phyloP scores from a whole-genome alignment of 1,139 yeast genomes.

The Blastobotrys buckinghamii region DNA sequence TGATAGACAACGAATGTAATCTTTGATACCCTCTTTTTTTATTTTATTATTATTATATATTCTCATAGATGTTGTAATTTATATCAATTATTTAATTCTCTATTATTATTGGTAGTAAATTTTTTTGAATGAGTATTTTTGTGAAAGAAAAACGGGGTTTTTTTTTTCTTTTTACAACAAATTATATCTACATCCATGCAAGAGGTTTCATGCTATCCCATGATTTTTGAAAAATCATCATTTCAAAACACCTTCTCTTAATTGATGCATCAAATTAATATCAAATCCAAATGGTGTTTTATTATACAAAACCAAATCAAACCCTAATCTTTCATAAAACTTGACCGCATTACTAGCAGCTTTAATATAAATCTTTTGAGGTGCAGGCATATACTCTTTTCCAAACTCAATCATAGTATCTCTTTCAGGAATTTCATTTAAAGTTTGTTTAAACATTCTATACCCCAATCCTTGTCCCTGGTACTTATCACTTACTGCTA shows the following conservation, averaged over 20 bases:
- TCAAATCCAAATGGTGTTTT: not conserved
- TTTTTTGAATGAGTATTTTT: too few species aligned
- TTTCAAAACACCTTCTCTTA: too few species aligned
- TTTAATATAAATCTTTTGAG: constrained; percentile 3
- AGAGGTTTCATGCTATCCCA: too few species aligned
- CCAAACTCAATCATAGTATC: not conserved
- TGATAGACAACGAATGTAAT: constrained; percentile 45
- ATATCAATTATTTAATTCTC: not conserved
- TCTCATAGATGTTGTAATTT: not conserved
- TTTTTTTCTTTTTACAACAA: not conserved
- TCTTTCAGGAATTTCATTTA: not conserved
- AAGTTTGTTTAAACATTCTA: not conserved
- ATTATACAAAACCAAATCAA: not conserved
- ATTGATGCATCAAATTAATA: not conserved
- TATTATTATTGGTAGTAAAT: not conserved
- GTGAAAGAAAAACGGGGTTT: too few species aligned
- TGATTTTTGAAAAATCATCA: too few species aligned
- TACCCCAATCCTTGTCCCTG: not conserved
- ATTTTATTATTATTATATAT: too few species aligned
- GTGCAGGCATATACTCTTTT: not conserved
- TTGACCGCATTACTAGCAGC: not conserved
- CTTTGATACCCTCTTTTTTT: not conserved
- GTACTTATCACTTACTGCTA: not conserved
- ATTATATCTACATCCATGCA: too few species aligned
- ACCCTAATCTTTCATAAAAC: not conserved